Evolutionary conservation across 352 stramenopile species (phyloP).

Genomic region (Globisporangium radiosum): DNA sequence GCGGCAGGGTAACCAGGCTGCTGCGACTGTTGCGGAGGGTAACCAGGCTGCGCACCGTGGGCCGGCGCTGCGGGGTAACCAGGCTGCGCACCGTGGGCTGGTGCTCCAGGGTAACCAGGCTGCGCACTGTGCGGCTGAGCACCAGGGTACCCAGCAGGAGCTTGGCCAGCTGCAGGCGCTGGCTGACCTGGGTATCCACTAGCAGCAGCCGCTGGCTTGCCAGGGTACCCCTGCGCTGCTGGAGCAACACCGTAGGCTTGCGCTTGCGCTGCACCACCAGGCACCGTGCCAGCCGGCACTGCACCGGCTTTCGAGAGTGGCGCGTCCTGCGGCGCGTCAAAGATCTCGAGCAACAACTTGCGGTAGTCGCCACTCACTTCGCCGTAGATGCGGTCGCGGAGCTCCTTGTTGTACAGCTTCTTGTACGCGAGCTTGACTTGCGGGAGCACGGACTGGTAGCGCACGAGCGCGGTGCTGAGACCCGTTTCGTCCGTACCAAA

Average conservation of each 20-base stretch:
- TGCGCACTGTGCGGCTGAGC: slow-evolving; percentile 3
- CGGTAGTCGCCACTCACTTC: slow-evolving; percentile 62
- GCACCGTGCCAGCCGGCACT: neutral
- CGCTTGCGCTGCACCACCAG: slow-evolving; percentile 7
- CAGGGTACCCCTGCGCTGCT: slow-evolving; percentile 19
- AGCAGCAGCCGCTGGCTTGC: slow-evolving; percentile 13
- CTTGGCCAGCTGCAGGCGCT: too few relatives aligned
- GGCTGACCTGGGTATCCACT: slow-evolving; percentile 13
- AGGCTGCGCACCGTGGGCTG: slow-evolving; percentile 8
- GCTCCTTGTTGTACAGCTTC: slow-evolving; percentile 44
- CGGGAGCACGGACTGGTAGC: slow-evolving; percentile 48
- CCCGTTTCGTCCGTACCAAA: slow-evolving; percentile 58
- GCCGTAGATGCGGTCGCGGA: slow-evolving; percentile 49
- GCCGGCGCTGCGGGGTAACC: slow-evolving; percentile 13
- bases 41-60: slow-evolving; percentile 15
- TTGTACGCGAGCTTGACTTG: slow-evolving; percentile 56
- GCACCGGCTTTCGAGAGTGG: slow-evolving; percentile 7
- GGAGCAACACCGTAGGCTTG: slow-evolving; percentile 11
- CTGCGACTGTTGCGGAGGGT: slow-evolving; percentile 13
- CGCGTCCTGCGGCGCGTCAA: slow-evolving; percentile 56
- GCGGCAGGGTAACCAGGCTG: slow-evolving; percentile 15
- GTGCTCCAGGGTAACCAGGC: slow-evolving; percentile 18
- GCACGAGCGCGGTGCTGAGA: slow-evolving; percentile 49
- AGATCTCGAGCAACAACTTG: slow-evolving; percentile 54
- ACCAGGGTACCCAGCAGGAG: slow-evolving; percentile 11